Base-by-base conservation (phyloP, 2,329 filamentous ascomycete species). In the Sclerotiophoma versabilis region DNA sequence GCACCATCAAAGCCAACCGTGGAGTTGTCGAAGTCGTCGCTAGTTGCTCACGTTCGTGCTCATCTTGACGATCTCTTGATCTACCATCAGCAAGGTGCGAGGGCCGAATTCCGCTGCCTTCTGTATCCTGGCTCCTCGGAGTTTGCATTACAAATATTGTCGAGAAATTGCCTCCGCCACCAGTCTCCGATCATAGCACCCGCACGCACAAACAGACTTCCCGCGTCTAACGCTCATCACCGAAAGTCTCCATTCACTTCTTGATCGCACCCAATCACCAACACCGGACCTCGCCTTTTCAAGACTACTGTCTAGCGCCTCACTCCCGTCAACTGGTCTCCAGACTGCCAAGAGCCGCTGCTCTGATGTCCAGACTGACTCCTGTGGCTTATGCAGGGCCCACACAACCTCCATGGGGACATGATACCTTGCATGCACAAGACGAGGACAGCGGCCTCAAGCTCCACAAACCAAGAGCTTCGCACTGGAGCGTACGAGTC, bases 381-480 rank as follows among this genome's bases (percentile, higher is more conserved):
- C 11, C 27, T 27, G 34, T 37, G 34, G 30, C 33, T 39, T 30
- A 54, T 46, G 39, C 51, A 49, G 41, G 39, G 33, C 39, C 44
- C 51, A 54, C 39, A 30, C 14, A 19, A n/a, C 33, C 50, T 41
- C 39, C 51, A 39, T 27, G 39, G 45, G 38, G 44, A 38, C 39
- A 12, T n/a, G 17, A 41, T 46, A 39, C 33, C 39, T 36, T 32
- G 51, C 41, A 49, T 47, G n/a, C 15, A 25, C 38, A 44, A 44
- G 6, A 38, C 45, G 15, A 49, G n/a, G 34, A 45, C 51, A 54
- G 46, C 51, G 39, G 45, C 39, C 27, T 45, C 5, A 29, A 54
- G 39, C 33, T 27, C 45, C 29, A 23, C 19, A 30, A 12, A 14
- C 45, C 46, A 41, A 37, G 45, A 41, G 39, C 20, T 45, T 19